A percentile compares a stretch with the other conserved stretches of the same genome.
Conservation (phyloP, 2,329 filamentous ascomycete genomes). For the Clonostachys sp. region DNA sequence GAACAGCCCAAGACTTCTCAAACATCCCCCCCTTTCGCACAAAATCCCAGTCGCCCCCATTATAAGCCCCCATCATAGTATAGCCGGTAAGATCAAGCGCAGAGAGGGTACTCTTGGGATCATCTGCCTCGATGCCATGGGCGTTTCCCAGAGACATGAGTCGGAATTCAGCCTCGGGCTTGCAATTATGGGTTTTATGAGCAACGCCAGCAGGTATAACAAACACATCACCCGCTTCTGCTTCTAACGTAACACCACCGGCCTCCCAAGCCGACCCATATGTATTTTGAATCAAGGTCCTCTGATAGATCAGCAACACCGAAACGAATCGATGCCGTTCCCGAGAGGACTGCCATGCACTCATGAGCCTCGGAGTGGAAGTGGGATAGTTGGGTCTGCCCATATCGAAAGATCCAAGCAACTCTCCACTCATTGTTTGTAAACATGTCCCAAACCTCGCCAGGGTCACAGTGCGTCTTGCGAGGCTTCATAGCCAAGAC, state of each 20-base stretch:
- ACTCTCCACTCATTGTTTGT: slow-evolving; percentile 39
- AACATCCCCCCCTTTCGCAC: slow-evolving; percentile 32
- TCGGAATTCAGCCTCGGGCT: slow-evolving; percentile 15
- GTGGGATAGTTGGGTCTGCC: slow-evolving; percentile 43
- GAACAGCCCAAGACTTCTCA: slow-evolving; percentile 36
- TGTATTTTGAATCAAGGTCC: slow-evolving; percentile 27
- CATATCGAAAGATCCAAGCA: slow-evolving; percentile 52
- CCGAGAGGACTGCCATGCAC: slow-evolving; percentile 47
- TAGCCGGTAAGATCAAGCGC: slow-evolving; percentile 19
- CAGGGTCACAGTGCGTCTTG: slow-evolving; percentile 21
- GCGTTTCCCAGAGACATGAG: slow-evolving; percentile 36
- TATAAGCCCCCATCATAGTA: slow-evolving; percentile 38
- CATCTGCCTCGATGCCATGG: slow-evolving; percentile 21
- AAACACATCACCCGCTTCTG: slow-evolving; percentile 47
- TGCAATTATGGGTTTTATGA: slow-evolving; percentile 41
- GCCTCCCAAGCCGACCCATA: slow-evolving; percentile 28
- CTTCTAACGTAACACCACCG: slow-evolving; percentile 39
- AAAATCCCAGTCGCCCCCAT: slow-evolving; percentile 23
- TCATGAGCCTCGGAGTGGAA: slow-evolving; percentile 51
- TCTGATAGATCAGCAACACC: slow-evolving; percentile 39
- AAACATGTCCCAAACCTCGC: slow-evolving; percentile 34
- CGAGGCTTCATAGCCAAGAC: slow-evolving; percentile 23
- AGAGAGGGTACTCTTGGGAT: slow-evolving; percentile 23
- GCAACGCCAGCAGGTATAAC: slow-evolving; percentile 49
- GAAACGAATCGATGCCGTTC: slow-evolving; percentile 42